Conservation (phyloP, 352 stramenopile species). For the Globisporangium solare region DNA sequence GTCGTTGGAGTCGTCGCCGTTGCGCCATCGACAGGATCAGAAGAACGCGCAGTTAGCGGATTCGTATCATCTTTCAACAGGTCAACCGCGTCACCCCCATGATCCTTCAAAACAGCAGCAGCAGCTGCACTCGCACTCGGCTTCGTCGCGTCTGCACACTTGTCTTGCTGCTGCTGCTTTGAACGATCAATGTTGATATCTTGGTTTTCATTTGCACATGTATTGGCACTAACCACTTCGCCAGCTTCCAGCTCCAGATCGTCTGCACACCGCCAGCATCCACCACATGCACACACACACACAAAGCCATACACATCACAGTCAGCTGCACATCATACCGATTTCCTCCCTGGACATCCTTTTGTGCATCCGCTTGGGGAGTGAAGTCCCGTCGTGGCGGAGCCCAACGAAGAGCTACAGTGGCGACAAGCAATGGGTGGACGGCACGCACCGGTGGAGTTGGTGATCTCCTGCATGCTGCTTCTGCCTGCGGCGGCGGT, state of each 20-base stretch:
- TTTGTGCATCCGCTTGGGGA: no score
- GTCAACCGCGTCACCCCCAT: conserved; percentile 6
- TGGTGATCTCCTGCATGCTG: conserved; percentile 34
- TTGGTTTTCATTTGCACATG: conserved; percentile 14
- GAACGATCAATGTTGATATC: conserved; percentile 12
- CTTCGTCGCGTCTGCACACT: background rate
- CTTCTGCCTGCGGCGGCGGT: background rate
- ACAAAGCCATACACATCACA: conserved; percentile 2
- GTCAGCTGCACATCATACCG: conserved; percentile 1
- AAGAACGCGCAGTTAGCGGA: conserved; percentile 33
- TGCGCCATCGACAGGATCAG: conserved; percentile 20
- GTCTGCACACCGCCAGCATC: conserved; percentile 23
- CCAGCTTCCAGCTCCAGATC: conserved; percentile 48
- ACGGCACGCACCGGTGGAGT: conserved; percentile 37
- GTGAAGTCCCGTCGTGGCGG: background rate
- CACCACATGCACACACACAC: background rate
- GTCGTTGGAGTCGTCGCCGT: conserved; percentile 15
- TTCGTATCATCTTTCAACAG: conserved; percentile 15
- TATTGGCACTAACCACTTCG: conserved; percentile 47
- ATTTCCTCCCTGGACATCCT: background rate
- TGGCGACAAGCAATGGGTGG: no score
- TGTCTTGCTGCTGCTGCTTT: conserved; percentile 11
- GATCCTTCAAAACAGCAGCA: conserved; percentile 15
- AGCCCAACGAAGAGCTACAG: background rate
- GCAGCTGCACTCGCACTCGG: background rate